A percentile compares a stretch with the other conserved stretches of the same genome.
Conservation (phyloP, 352 stramenopile species). For the Globisporangium viniferum region DNA sequence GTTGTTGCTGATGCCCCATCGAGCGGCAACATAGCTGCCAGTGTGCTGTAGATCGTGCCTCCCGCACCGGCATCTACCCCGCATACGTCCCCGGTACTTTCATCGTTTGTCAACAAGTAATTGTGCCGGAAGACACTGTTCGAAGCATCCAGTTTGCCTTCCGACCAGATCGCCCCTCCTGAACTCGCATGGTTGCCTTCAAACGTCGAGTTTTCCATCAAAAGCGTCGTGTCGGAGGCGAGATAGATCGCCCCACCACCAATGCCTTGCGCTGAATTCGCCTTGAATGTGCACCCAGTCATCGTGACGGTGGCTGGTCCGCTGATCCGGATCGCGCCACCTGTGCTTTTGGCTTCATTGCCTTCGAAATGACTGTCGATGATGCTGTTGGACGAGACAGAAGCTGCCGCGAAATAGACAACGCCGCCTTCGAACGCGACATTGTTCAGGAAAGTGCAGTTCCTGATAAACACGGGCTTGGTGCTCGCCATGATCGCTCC, state of each 20-base stretch:
- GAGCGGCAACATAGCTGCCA: not conserved
- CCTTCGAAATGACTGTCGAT: slow-evolving; percentile 13
- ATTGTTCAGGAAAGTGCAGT: slow-evolving; percentile 15
- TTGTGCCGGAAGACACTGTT: not conserved
- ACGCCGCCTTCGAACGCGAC: slow-evolving; percentile 16
- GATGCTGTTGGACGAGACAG: not conserved
- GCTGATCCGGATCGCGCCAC: slow-evolving; percentile 11
- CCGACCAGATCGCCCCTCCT: slow-evolving; percentile 8
- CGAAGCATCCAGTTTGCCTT: not conserved
- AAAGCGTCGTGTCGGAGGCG: not conserved
- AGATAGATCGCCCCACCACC: slow-evolving; percentile 4
- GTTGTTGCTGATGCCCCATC: not conserved
- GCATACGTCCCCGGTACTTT: not conserved
- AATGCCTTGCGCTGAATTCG: not conserved
- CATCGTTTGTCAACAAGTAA: not conserved
- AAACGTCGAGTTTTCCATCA: not conserved
- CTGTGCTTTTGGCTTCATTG: slow-evolving; percentile 13
- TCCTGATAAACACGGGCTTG: slow-evolving; percentile 12
- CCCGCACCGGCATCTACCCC: not conserved
- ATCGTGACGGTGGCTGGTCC: not conserved
- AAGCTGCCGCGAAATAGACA: slow-evolving; percentile 3
- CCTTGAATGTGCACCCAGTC: not conserved
- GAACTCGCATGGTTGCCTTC: not conserved
- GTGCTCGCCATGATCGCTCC: slow-evolving; percentile 8
- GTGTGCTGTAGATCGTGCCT: slow-evolving; percentile 5